Evolutionary conservation across 176 grass and related monocot species (phyloP).

Genomic region (Pontederia crassipes): DNA sequence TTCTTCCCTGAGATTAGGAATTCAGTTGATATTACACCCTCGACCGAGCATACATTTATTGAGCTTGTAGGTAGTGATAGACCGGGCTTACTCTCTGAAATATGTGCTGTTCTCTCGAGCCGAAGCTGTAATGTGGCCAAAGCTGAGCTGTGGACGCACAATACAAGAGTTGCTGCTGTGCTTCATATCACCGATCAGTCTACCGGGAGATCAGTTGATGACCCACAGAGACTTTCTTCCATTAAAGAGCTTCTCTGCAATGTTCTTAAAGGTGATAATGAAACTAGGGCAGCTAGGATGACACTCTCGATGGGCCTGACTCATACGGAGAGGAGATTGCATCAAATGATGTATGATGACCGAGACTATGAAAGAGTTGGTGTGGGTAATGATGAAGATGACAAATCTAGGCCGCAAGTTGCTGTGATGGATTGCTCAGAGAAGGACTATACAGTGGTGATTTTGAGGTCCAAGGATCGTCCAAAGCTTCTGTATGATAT

Average conservation of each 20-base stretch:
- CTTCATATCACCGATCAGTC: background rate
- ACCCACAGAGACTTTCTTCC: background rate
- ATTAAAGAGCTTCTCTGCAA: conserved; percentile 5
- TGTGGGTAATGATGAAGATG: background rate
- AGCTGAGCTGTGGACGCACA: conserved; percentile 14
- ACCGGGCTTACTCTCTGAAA: conserved; percentile 6
- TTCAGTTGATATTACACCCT: background rate
- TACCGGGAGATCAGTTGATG: background rate
- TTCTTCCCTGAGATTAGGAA: background rate
- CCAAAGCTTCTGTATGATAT: conserved; percentile 11
- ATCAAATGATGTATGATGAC: conserved; percentile 8
- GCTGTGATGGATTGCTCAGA: conserved; percentile 3
- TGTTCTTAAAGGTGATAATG: conserved; percentile 3
- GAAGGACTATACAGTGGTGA: background rate
- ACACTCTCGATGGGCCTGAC: background rate
- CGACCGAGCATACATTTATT: background rate
- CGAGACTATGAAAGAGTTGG: background rate
- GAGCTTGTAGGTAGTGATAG: background rate
- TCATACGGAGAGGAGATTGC: conserved; percentile 4
- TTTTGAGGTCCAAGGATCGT: conserved; percentile 2
- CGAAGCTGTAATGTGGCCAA: conserved; percentile 1
- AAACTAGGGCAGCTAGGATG: background rate
- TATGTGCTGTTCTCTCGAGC: conserved; percentile 3
- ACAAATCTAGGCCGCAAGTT: conserved; percentile 4
- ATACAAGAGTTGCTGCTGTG: conserved; percentile 1